Conservation (phyloP, 2,329 filamentous ascomycete genomes). For the Thielaviopsis populi region DNA sequence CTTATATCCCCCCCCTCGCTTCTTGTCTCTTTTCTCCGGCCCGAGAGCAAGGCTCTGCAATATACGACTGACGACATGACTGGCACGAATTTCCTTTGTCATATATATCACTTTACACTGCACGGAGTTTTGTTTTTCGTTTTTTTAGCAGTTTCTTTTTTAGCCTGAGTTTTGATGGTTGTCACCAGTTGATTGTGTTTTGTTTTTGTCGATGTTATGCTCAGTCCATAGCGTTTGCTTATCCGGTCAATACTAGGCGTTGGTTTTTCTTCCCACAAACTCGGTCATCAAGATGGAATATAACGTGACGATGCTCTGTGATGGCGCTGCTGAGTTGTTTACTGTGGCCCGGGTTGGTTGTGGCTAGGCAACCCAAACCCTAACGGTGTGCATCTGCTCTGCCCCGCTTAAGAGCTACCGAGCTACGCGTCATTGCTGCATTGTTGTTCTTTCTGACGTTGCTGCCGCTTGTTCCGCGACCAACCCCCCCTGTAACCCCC, state of each 20-base stretch:
- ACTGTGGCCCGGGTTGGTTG: not conserved
- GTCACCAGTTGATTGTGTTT: slow-evolving; percentile 10
- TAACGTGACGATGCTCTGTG: not conserved
- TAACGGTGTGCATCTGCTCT: not conserved
- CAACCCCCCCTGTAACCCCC: not conserved
- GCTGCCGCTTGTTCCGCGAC: not conserved
- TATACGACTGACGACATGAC: slow-evolving; percentile 16
- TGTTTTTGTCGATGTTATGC: slow-evolving; percentile 5
- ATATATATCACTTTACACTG: slow-evolving; percentile 10
- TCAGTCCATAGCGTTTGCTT: slow-evolving; percentile 7
- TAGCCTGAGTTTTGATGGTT: slow-evolving; percentile 9
- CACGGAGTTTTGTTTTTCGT: slow-evolving; percentile 11
- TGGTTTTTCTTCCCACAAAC: not conserved
- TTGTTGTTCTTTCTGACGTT: not conserved
- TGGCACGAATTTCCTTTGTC: slow-evolving; percentile 14
- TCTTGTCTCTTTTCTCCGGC: not conserved
- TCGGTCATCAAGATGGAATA: not conserved
- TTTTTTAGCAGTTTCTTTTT: slow-evolving; percentile 2
- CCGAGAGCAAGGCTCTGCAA: slow-evolving; percentile 6
- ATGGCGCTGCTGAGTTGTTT: too few species aligned
- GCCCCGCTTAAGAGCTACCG: not conserved
- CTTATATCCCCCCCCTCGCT: not conserved
- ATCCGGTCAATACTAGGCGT: not conserved
- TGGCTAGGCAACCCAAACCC: too few species aligned
- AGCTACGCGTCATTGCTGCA: slow-evolving; percentile 2